Evolutionary conservation across 768 basidiomycete genomes (phyloP).

Genomic region (Chlorophyllum brunneum): DNA sequence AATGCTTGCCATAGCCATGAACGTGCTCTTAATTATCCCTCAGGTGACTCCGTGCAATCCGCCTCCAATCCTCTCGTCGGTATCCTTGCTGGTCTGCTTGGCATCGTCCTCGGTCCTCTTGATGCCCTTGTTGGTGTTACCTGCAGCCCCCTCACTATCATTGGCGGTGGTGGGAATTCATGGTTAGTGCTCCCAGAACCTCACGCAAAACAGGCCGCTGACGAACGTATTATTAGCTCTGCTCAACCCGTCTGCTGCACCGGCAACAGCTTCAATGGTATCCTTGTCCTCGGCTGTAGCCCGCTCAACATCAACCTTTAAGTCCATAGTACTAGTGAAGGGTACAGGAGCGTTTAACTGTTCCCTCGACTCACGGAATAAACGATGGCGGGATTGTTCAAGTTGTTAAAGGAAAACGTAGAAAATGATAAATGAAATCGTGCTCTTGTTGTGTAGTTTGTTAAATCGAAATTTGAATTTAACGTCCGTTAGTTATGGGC

Average conservation of each 20-base stretch:
- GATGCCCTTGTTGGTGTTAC: conserved; percentile 4
- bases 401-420: too few relatives aligned
- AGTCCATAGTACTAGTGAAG: too few relatives aligned
- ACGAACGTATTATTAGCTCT: conserved; percentile 10
- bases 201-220: background rate
- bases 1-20: background rate
- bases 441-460: too few relatives aligned
- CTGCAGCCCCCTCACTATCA: conserved; percentile 6
- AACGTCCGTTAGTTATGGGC: too few relatives aligned
- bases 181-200: conserved; percentile 18
- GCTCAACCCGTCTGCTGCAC: conserved; percentile 28
- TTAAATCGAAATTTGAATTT: too few relatives aligned
- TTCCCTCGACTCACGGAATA: too few relatives aligned
- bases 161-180: conserved; percentile 17
- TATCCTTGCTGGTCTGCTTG: conserved; percentile 14
- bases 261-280: conserved; percentile 23
- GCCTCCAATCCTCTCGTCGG: background rate
- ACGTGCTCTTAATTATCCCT: background rate
- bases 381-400: too few relatives aligned
- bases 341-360: too few relatives aligned
- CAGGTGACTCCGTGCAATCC: conserved; percentile 17
- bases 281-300: conserved; percentile 26
- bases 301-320: conserved; percentile 21
- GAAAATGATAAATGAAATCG: too few relatives aligned
- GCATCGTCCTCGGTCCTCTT: background rate